These are phyloP conservation scores for Trypethelium eluteriae DNA, from an alignment of 495 filamentous ascomycete genomes.

Conservation along the genomic window DNA sequence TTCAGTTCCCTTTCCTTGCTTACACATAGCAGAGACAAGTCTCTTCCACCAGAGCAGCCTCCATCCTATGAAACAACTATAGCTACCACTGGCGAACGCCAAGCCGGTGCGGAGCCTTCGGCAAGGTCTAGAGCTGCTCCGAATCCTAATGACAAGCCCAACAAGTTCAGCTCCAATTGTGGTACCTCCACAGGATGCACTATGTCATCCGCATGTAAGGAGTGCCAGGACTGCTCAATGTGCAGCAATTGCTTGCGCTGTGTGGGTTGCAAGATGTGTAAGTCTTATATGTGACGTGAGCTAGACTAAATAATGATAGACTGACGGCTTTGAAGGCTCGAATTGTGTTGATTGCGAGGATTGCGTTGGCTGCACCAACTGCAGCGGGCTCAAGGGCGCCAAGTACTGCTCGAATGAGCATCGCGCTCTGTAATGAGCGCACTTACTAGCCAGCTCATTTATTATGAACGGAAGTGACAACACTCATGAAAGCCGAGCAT, in stretches of 20 bases:
- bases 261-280: slow-evolving; percentile 10
- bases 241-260: slow-evolving; percentile 7
- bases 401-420: slow-evolving; percentile 1
- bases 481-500: too few species aligned
- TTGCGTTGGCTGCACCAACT: slow-evolving; percentile 5
- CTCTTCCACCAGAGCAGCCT: neutral
- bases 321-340: neutral
- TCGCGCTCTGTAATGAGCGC: neutral
- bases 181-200: neutral
- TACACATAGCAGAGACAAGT: neutral
- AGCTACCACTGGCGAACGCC: neutral
- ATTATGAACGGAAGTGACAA: too few species aligned
- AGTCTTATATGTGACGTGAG: neutral
- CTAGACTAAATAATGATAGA: neutral
- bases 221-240: neutral
- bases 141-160: neutral
- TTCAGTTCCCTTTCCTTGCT: too few species aligned
- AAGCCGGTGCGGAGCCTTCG: neutral
- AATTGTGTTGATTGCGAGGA: slow-evolving; percentile 7
- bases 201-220: slow-evolving; percentile 7
- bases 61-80: neutral
- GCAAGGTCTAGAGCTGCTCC: neutral
- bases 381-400: neutral
- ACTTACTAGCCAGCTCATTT: neutral
- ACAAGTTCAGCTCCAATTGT: slow-evolving; percentile 7